Evolutionary conservation across 148 eudicot genomes (phyloP).

Genomic region (Heliosperma pusillum): DNA sequence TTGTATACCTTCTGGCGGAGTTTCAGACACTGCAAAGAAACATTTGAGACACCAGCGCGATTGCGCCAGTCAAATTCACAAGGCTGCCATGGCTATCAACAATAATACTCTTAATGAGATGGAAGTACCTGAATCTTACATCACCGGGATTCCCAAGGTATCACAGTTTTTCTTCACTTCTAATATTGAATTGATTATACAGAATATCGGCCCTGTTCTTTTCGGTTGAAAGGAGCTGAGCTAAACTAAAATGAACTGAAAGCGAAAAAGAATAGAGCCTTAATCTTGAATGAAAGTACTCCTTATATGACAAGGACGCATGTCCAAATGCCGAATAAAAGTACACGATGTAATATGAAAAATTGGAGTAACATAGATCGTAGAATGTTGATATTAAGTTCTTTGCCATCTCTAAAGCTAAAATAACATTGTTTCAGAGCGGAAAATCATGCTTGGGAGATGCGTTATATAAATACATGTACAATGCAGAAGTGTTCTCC

Average conservation of each 20-base stretch:
- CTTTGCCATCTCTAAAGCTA: neutral
- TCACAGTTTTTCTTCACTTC: neutral
- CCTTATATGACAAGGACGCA: too few relatives aligned
- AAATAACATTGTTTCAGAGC: constrained; percentile 37
- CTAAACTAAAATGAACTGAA: too few relatives aligned
- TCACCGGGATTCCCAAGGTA: constrained; percentile 86
- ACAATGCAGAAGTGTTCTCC: constrained; percentile 54
- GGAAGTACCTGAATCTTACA: constrained; percentile 82
- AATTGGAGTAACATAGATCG: neutral
- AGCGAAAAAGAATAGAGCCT: too few relatives aligned
- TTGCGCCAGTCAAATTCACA: constrained; percentile 78
- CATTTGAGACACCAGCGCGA: constrained; percentile 67
- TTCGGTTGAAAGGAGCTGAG: too few relatives aligned
- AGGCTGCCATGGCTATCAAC: constrained; percentile 94
- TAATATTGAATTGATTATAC: neutral
- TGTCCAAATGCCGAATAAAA: too few relatives aligned
- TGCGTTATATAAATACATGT: constrained; percentile 67
- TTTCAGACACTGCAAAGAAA: constrained; percentile 61
- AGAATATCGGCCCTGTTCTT: too few relatives aligned
- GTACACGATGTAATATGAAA: too few relatives aligned
- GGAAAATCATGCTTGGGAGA: constrained; percentile 89
- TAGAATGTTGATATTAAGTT: neutral
- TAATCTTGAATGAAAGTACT: too few relatives aligned
- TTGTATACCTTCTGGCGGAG: constrained; percentile 67
- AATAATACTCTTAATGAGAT: constrained; percentile 70